Evolutionary conservation across 2,329 filamentous ascomycete genomes (phyloP), one percentile per base, ranked within the genome.

Genomic region (Fusarium proliferatum): DNA sequence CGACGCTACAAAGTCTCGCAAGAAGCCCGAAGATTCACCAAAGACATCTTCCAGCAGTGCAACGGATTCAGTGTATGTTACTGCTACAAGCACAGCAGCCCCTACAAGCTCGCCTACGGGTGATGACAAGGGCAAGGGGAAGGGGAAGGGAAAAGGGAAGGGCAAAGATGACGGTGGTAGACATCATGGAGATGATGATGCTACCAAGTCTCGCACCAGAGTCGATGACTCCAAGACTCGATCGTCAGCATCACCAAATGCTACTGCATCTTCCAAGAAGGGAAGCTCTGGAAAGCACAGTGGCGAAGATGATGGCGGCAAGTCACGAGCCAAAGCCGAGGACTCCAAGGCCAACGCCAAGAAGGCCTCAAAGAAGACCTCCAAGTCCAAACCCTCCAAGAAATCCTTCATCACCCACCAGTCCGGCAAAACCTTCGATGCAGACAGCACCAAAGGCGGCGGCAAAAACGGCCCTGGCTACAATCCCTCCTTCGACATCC

Each of bases 391-490:
- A 11, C 10, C n/a, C 21, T 34, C 59, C 6, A 69, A 58, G 9
- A 53, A 53, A 26, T 45, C 58, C 2, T 16, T 28, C 2, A 5
- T 16, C 6, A 28, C 41, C 0, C 66, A 69, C 6, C 66, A 65
- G 33, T 69, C 67, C 2, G 67, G 45, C 33, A 15, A 38, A 23
- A 70, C 67, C 3, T 69, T 69, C 11, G 51, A 70, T 16, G 17
- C 52, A 3, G 43, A 64, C 26, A 69, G 60, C 36, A 15, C 45
- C 19, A 64, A 53, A 13, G 66, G 66, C 6, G 67, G 67, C 13
- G 67, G 66, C 30, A 69, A 70, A 42, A 69, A 21, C 9, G 46
- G 41, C 13, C 59, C 41, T 1, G 67, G 66, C 6, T 65, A 53
- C 41, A 34, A 15, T 15, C 19, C 36, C 0, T 21, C 38, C 8